Evolutionary conservation across 2,329 filamentous ascomycete genomes (phyloP).

Genomic region (Colletotrichum sp.): DNA sequence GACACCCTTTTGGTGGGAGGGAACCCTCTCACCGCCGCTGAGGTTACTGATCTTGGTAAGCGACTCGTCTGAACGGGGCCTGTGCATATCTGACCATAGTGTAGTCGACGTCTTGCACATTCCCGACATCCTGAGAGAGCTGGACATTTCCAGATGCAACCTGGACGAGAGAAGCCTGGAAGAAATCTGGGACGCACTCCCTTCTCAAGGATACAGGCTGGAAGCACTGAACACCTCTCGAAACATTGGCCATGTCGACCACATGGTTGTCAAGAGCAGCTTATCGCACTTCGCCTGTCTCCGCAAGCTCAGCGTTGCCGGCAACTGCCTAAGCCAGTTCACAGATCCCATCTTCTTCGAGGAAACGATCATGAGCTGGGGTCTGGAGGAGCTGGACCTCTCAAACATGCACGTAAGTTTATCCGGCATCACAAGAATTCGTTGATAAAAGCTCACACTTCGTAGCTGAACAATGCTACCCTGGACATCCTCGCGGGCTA

Average conservation of each 20-base stretch:
- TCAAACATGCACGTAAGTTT: constrained; percentile 56
- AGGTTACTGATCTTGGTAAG: constrained; percentile 55
- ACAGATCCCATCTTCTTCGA: constrained; percentile 52
- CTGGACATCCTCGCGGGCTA: constrained; percentile 52
- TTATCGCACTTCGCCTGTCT: constrained; percentile 49
- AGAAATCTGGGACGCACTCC: constrained; percentile 51
- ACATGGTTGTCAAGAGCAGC: constrained; percentile 48
- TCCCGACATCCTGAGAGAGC: constrained; percentile 41
- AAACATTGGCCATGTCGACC: constrained; percentile 56
- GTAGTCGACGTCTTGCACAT: constrained; percentile 32
- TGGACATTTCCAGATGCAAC: constrained; percentile 57
- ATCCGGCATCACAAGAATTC: background rate
- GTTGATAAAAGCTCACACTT: constrained; percentile 10
- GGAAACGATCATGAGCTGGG: constrained; percentile 45
- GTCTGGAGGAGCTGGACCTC: constrained; percentile 58
- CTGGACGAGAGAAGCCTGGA: constrained; percentile 54
- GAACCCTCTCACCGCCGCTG: constrained; percentile 49
- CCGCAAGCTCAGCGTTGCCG: constrained; percentile 53
- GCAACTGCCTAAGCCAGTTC: constrained; percentile 51
- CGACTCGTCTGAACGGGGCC: background rate
- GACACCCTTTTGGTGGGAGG: constrained; percentile 56
- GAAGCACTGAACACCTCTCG: constrained; percentile 57
- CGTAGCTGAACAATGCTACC: constrained; percentile 54
- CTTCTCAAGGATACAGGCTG: constrained; percentile 48
- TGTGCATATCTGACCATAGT: background rate